Base-by-base conservation (phyloP, 768 basidiomycete species). In the Pleurotus giganteus region DNA sequence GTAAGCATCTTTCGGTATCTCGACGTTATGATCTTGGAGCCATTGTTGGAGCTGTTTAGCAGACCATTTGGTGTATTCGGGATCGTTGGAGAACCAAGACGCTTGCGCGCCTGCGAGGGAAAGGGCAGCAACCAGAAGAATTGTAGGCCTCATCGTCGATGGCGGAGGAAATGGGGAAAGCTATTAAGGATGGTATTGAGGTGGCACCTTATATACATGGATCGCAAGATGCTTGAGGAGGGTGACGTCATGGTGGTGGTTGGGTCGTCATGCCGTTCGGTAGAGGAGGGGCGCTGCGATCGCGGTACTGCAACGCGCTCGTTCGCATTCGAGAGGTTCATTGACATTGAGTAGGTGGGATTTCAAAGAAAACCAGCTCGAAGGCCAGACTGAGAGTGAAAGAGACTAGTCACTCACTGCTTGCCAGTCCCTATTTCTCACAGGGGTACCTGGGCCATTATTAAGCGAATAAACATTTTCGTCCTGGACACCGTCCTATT, bases 11-110 rank as follows among this genome's bases (percentile, higher is more conserved):
- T 74, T 58, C 3, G 84, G 84, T 17, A 83, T 66, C 3, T 77
- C 70, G 63, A 91, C 76, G 55, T 79, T 76, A 69, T 88, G 86
- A 0, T 82, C 77, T 41, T 82, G 74, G 53, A 93, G 83, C 87
- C 89, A 92, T 28, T 76, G 66, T 57, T 79, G 74, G 26, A 93
- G 78, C 58, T 92, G 77, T 8, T 75, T 68, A 24, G 78, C 66
- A 2, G 87, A 83, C 92, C 91, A 94, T 3, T 69, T 60, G 9
- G 65, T 52, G 61, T 78, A 80, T 19, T 67, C 67, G 29, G 70
- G 69, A 42, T 72, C 71, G 9, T 74, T 67, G 53, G 74, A 70
- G 64, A 83, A 83, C 83, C 82, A 85, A 28, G 79, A 78, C 0
- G 83, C 79, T 49, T 77, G 68, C 13, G 71, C 78, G 3, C 70